Evolutionary conservation across 371 early-diverging fungal genomes (phyloP).

Genomic region (Apophysomyces variabilis): DNA sequence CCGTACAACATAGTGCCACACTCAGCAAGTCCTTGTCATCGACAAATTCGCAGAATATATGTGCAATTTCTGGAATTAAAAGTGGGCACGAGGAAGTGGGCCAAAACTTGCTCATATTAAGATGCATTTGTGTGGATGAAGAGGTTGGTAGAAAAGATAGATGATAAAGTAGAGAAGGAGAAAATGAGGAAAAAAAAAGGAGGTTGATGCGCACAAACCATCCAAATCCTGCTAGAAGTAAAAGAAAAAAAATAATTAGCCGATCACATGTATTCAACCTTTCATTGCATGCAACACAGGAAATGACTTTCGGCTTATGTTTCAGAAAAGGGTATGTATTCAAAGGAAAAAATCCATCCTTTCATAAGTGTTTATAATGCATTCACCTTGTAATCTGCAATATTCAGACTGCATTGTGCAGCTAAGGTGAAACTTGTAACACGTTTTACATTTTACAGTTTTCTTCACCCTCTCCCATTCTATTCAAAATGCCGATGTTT

Average conservation of each 20-base stretch:
- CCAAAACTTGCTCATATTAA: not conserved
- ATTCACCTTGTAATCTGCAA: too few relatives aligned
- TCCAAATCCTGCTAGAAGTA: not conserved
- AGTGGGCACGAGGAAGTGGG: conserved; percentile 27
- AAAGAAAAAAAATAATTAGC: not conserved
- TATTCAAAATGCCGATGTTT: too few relatives aligned
- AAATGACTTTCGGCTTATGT: too few relatives aligned
- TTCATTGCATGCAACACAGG: too few relatives aligned
- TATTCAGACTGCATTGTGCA: too few relatives aligned
- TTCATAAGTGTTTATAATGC: too few relatives aligned
- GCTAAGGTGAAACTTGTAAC: too few relatives aligned
- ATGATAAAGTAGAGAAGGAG: not conserved
- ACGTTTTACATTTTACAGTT: too few relatives aligned
- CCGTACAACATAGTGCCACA: conserved; percentile 39
- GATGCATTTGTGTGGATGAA: not conserved
- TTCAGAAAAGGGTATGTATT: too few relatives aligned
- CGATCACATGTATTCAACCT: not conserved
- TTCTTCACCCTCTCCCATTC: too few relatives aligned
- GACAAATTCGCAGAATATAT: conserved; percentile 37
- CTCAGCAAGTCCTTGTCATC: conserved; percentile 37
- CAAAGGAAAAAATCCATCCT: too few relatives aligned
- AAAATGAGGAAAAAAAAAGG: not conserved
- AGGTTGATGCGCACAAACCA: conserved; percentile 2
- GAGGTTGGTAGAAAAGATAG: not conserved
- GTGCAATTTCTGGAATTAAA: conserved; percentile 45